Base-by-base conservation (phyloP, 305 asterid species). In the Fraxinus xanthoxyloides region DNA sequence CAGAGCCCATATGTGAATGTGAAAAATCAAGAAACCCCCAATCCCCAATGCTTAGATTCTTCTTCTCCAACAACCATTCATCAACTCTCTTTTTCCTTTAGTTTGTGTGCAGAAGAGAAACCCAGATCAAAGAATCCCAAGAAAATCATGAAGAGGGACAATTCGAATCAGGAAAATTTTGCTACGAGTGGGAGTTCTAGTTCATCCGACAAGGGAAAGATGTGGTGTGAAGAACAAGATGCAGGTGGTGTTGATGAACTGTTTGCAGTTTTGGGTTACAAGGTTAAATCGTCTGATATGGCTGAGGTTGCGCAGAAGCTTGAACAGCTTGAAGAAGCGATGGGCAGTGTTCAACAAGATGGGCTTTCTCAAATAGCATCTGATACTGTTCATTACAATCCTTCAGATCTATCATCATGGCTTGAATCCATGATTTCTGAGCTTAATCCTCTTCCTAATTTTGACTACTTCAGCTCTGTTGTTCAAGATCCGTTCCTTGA, bases 341-440 rank as follows among this genome's bases (percentile, higher is more conserved):
- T 92, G 87, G 93, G 90, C 4, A 84, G 38, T 56, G 89, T 85
- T 24, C 90, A 86, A 4, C 85, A 83, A 2, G 93, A 87, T 8
- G 90, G 89, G n/a, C 80, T 91, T 2, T 90, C 95, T 2, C 84
- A 86, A 51, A 82, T 89, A 8, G 93, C 89, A 0, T 84, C 89
- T 3, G 97, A 91, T 0, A 87, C 93, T 5, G 91, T 88, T 3
- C 97, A 92, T 77, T 90, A 92, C 80, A 95, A 95, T 43, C 98
- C 98, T 1, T 93, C 98, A 35, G 95, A 95, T 91, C 90, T 95
- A 77, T 87, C 92, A 0, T 88, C 98, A 0, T 95, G 95, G 95
- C 92, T 93, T 48, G 92, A 89, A 67, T 91, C 97, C 80, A 90
- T 93, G 98, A 88, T 95, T 15, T 85, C 93, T 43, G 95, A 90